These are phyloP conservation scores for Calamus simplicifolius DNA, from an alignment of 176 grass and related monocot genomes.

Conservation along the genomic window DNA sequence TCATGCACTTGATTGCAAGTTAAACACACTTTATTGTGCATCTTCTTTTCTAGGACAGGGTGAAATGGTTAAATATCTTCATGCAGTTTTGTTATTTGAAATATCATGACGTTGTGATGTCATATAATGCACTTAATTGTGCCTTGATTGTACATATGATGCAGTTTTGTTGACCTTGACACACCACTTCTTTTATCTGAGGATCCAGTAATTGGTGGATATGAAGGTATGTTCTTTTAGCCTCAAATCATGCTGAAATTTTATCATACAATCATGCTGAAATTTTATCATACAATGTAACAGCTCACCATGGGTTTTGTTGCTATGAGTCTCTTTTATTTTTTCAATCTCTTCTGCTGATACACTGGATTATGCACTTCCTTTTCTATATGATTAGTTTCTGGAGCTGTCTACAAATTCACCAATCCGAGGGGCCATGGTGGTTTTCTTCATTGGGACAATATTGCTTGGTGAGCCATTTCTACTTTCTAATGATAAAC, in stretches of 20 bases:
- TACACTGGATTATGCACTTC: too few species aligned
- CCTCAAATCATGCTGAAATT: neutral
- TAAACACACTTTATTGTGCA: too few species aligned
- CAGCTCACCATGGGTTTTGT: too few species aligned
- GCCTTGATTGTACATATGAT: conserved; percentile 10
- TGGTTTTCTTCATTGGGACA: conserved; percentile 87
- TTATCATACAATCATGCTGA: neutral
- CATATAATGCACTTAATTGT: conserved; percentile 3
- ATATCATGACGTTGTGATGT: neutral
- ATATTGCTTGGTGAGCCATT: conserved; percentile 41
- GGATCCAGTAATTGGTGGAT: conserved; percentile 81
- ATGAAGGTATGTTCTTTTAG: conserved; percentile 54
- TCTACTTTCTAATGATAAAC: neutral
- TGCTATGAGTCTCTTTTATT: too few species aligned
- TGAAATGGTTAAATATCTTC: neutral
- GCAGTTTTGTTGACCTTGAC: conserved; percentile 92
- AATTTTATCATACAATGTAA: neutral
- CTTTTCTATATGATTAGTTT: conserved; percentile 35
- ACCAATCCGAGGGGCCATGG: conserved; percentile 74
- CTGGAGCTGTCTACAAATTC: conserved; percentile 78
- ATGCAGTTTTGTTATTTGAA: neutral
- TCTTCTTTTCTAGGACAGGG: neutral
- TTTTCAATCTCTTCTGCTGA: too few species aligned
- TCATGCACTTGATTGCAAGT: conserved; percentile 5
- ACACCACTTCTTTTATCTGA: conserved; percentile 79